A percentile compares a stretch with the other conserved stretches of the same genome.
These are phyloP conservation scores for Mrakia hoshinonis DNA, from an alignment of 768 basidiomycete species.

Conservation along the genomic window DNA sequence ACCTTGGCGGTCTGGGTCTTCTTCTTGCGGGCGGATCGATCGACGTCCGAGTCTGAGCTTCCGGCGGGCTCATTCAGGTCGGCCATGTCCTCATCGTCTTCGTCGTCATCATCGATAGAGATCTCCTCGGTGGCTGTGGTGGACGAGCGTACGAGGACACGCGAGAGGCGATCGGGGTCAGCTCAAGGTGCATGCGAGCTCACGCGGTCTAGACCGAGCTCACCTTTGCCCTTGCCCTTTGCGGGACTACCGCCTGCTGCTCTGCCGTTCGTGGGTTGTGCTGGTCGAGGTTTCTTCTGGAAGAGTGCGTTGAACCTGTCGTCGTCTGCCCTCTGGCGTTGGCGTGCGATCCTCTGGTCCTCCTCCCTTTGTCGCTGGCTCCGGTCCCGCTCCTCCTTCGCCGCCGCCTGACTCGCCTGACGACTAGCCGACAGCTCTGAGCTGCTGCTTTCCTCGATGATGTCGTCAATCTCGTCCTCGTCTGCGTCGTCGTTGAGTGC, in stretches of 20 bases:
- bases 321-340: no score
- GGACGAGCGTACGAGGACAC: no score
- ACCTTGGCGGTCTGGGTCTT: no score
- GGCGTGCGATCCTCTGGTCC: not conserved
- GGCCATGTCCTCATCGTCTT: no score
- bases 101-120: no score
- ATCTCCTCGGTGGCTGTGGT: no score
- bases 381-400: not conserved
- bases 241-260: no score
- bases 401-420: not conserved
- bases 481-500: not conserved
- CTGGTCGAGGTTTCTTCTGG: not conserved
- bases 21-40: no score
- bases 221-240: not conserved
- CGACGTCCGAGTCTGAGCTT: no score
- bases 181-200: not conserved
- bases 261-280: not conserved
- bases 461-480: not conserved
- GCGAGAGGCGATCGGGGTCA: not conserved
- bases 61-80: no score
- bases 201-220: not conserved
- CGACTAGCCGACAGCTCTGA: not conserved
- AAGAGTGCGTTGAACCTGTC: not conserved
- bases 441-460: not conserved
- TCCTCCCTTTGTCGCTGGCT: not conserved